Evolutionary conservation across 164 flowering plant species (phyloP), one percentile per base, ranked within the genome.

Genomic region (grape (Vitis vinifera)): DNA sequence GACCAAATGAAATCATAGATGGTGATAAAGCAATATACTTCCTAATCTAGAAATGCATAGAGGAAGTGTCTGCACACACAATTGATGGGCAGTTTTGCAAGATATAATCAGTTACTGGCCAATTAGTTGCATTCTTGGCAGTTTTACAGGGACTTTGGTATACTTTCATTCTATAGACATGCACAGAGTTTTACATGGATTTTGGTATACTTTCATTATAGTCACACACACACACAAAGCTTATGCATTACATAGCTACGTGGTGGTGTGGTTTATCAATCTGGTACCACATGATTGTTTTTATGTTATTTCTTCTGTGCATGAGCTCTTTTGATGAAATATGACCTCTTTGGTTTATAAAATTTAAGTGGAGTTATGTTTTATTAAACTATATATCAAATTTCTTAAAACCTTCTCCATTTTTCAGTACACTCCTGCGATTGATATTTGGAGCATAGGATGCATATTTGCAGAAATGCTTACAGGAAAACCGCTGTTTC

Each of bases 401-500:
- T 30, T 71, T 15, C 55, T 65, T 11, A 59, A 44, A 56, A 31
- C n/a, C 16, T 56, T 53, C 51, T 58, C 62, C 19, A 16, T 68
- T 68, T 65, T 71, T 59, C 83, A 86, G 89, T 86, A 86, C 53
- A 86, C 89, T 6, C 89, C 89, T 67, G 89, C 83, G 51, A 86
- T 86, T 69, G 89, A 86, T 76, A 81, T 79, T 59, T 86, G 89
- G 89, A 86, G 89, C 79, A 84, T 86, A 70, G 89, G 89, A 74
- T 86, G 89, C 80, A 86, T 86, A 71, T 86, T 86, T 79, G 89
- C 89, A 1, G 89, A 86, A 73, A 74, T 84, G 79, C 81, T 84
- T 56, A 72, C 83, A 0, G 89, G 89, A 52, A 86, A 81, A 60
- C 88, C 89, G n/a, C 69, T 86, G 16, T 86, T 86, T 73, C 88